Base-by-base conservation (phyloP, 208 protist genomes). In the Phytomonas francai region DNA sequence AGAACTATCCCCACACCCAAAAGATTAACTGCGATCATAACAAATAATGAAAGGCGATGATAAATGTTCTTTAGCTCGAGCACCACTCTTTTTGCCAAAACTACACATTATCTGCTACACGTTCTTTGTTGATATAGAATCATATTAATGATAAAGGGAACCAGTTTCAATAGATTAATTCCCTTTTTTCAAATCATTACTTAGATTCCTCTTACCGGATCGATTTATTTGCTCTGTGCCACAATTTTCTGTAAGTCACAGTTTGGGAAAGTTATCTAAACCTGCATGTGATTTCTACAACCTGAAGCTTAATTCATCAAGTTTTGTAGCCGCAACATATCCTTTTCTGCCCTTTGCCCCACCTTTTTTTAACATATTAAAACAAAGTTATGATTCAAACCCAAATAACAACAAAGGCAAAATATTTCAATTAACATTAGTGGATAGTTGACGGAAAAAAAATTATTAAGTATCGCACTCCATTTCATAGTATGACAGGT, bases 351-450 rank as follows among this genome's bases (percentile, higher is more conserved):
- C 39, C 3, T 49, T 49, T 19, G n/a, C 16, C 16, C 32, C 32
- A 5, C 63, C 22, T 32, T 64, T 70, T 65, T 25, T 51, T 30
- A 14, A 33, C 68, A 45, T n/a, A 45, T 27, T 51, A 9, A 54
- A 67, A n/a, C 31, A 31, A 67, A 67, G 34, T 31, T 31, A 5
- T 28, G 22, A 65, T 36, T 61, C 31, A 34, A 36, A 61, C 12
- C 30, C 14, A 27, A 36, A 61, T 61, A 31, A 34, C 58, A 16
- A 9, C 31, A 16, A 61, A 9, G 42, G n/a, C 61, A 27, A 54
- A 30, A 54, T 28, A 16, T 6, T 69, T 9, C 39, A 49, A 30
- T 1, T 61, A 31, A 12, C 45, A 60, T 49, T 33, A 34, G 42
- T 69, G 31, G 22, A 29, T 11, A 60, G 14, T 30, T n/a, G 22